A percentile compares a stretch with the other conserved stretches of the same genome.
phyloP scores from a whole-genome alignment of 2,329 filamentous ascomycete species.

The Trichoderma koningii region DNA sequence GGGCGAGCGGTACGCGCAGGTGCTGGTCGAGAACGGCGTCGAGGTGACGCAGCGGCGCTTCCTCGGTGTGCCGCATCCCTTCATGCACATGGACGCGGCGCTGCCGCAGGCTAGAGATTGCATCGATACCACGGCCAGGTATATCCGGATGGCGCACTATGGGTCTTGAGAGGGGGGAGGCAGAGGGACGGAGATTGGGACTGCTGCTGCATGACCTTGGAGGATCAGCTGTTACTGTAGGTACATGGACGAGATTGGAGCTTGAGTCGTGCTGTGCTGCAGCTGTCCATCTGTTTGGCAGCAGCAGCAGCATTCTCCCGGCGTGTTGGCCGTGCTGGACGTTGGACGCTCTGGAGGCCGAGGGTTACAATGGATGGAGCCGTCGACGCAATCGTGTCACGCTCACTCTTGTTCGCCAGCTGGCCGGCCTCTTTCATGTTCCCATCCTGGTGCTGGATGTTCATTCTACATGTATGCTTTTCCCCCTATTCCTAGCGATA shows the following conservation, averaged over 20 bases:
- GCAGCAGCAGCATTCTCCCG: background rate
- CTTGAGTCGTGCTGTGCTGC: background rate
- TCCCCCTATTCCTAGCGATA: no score
- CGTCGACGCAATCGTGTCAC: background rate
- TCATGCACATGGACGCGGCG: slow-evolving; percentile 51
- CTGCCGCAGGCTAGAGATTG: slow-evolving; percentile 43
- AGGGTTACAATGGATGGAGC: background rate
- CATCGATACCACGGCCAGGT: slow-evolving; percentile 39
- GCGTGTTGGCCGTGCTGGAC: background rate
- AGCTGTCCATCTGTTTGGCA: background rate
- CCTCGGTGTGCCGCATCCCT: slow-evolving; percentile 51
- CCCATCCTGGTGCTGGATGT: background rate
- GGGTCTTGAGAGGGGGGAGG: slow-evolving; percentile 12
- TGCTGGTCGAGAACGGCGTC: slow-evolving; percentile 47
- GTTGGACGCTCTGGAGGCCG: background rate
- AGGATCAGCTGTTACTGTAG: no score
- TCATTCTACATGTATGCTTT: background rate
- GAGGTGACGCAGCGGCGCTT: slow-evolving; percentile 51
- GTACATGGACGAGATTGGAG: background rate
- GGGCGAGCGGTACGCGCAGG: slow-evolving; percentile 49
- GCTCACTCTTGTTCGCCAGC: background rate
- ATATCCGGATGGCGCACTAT: slow-evolving; percentile 37
- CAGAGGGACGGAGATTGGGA: no score
- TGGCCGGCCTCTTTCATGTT: background rate
- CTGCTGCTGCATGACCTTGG: no score